Conservation (phyloP, 306 rosid genomes). For the Pyrus betulifolia region DNA sequence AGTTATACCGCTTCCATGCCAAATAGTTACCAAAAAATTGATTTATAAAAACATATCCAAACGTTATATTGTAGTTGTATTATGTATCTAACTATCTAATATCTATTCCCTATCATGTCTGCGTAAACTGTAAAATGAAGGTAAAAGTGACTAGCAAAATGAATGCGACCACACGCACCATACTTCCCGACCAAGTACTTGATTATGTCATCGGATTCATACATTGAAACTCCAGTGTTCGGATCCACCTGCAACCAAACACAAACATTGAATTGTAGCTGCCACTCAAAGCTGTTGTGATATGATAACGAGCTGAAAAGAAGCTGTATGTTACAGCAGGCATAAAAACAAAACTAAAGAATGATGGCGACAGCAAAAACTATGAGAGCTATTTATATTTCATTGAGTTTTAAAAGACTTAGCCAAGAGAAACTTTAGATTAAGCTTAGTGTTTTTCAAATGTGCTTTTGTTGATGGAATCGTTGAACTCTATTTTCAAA, state of each 20-base stretch:
- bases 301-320: neutral
- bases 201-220: slow-evolving; percentile 94
- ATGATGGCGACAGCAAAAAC: neutral
- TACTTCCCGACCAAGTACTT: slow-evolving; percentile 74
- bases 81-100: neutral
- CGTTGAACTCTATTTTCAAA: neutral
- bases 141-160: neutral
- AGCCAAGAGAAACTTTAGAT: neutral
- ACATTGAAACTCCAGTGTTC: slow-evolving; percentile 85
- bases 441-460: neutral
- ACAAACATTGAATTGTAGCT: slow-evolving; percentile 11
- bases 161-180: slow-evolving; percentile 41
- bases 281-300: neutral
- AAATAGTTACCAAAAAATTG: neutral
- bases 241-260: slow-evolving; percentile 74
- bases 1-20: neutral
- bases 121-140: neutral
- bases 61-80: neutral
- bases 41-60: neutral
- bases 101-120: neutral
- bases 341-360: neutral
- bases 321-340: slow-evolving; percentile 5
- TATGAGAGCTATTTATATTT: neutral
- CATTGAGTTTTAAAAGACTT: neutral
- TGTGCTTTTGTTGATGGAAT: neutral